phyloP scores from a whole-genome alignment of 2,329 filamentous ascomycete genomes.

The Claviceps cyperi region DNA sequence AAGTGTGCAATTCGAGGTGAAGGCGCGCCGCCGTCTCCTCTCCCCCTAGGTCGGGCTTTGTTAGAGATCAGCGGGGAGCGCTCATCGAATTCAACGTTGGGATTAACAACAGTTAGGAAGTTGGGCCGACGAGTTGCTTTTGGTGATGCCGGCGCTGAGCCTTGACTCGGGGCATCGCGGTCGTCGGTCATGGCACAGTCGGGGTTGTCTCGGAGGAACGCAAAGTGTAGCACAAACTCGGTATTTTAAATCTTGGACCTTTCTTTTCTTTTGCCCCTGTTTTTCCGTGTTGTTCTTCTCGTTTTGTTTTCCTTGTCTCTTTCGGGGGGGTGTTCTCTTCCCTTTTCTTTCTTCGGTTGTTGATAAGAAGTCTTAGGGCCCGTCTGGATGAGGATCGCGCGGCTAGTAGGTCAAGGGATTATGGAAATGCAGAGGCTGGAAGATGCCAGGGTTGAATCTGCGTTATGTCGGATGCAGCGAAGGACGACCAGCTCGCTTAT shows the following conservation, averaged over 20 bases:
- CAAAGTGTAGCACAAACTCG: neutral
- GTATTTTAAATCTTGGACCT: neutral
- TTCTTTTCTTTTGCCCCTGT: neutral
- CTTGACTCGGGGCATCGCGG: constrained; percentile 12
- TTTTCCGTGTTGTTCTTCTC: too few relatives aligned
- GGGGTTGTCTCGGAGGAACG: neutral
- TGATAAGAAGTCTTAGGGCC: too few relatives aligned
- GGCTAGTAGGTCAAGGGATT: neutral
- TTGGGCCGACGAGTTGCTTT: constrained; percentile 15
- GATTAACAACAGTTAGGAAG: constrained; percentile 14
- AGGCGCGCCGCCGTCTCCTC: constrained; percentile 20
- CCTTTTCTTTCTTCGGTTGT: neutral
- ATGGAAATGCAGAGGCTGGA: neutral
- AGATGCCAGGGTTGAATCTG: neutral
- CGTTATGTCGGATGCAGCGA: neutral
- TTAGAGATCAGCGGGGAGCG: constrained; percentile 27
- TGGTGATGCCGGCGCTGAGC: constrained; percentile 21
- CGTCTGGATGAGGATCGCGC: neutral
- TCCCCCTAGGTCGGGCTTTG: constrained; percentile 26
- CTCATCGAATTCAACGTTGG: constrained; percentile 25
- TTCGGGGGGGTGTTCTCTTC: too few relatives aligned
- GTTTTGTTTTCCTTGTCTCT: too few relatives aligned
- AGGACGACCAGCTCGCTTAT: neutral
- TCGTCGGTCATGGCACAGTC: constrained; percentile 17
- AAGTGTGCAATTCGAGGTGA: constrained; percentile 16